phyloP scores from a whole-genome alignment of 2,329 filamentous ascomycete genomes.

The Coccinonectria pachysandricola region DNA sequence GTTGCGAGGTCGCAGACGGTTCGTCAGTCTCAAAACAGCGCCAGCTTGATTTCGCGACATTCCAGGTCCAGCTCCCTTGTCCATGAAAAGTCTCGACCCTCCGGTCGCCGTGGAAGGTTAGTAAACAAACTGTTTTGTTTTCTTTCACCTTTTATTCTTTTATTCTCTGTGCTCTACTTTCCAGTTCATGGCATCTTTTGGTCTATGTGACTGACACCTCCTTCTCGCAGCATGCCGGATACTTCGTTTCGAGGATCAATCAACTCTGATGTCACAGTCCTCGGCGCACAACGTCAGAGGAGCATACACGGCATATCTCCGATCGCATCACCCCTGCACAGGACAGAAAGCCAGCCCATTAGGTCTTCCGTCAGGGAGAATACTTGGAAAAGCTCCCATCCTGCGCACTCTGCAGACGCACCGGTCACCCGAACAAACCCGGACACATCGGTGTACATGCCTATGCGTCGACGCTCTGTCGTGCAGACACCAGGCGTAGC shows the following conservation, averaged over 20 bases:
- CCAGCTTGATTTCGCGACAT: background rate
- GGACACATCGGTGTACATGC: constrained; percentile 37
- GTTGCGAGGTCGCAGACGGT: no score
- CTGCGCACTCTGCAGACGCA: constrained; percentile 6
- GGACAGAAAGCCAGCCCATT: background rate
- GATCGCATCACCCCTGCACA: no score
- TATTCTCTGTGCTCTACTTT: no score
- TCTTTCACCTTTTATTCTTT: no score
- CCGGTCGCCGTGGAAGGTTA: background rate
- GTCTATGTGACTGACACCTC: no score
- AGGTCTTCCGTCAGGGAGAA: constrained; percentile 8
- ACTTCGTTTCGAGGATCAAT: no score
- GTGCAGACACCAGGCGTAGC: constrained; percentile 40
- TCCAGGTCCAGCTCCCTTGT: background rate
- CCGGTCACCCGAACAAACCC: constrained; percentile 28
- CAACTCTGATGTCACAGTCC: no score
- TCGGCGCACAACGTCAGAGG: no score
- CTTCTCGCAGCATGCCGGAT: no score
- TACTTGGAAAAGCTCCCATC: constrained; percentile 12
- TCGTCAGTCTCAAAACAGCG: background rate
- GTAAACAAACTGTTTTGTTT: no score
- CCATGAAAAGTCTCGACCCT: background rate
- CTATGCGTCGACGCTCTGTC: constrained; percentile 37
- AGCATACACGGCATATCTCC: no score
- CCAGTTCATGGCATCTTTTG: no score